A percentile compares a stretch with the other conserved stretches of the same genome.
Evolutionary conservation across 768 basidiomycete genomes (phyloP).

Genomic region (Collybia sp.): DNA sequence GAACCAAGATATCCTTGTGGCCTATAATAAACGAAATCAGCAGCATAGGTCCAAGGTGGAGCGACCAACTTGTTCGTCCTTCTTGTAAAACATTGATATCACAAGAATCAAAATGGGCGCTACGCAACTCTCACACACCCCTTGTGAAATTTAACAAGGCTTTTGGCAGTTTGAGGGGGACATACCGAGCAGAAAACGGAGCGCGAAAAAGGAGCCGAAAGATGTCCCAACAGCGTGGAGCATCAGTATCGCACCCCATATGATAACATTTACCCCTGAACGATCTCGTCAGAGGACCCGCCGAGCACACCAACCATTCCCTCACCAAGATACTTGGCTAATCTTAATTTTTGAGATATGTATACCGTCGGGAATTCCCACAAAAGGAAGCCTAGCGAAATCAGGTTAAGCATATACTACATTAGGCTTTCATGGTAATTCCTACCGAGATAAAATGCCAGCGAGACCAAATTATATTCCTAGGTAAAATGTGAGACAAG

Average conservation of each 20-base stretch:
- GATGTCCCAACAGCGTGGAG: constrained; percentile 51
- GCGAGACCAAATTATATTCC: constrained; percentile 60
- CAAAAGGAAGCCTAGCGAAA: constrained; percentile 43
- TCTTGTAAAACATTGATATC: constrained; percentile 66
- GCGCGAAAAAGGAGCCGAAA: constrained; percentile 58
- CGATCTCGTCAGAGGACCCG: not conserved
- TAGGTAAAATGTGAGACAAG: constrained; percentile 16
- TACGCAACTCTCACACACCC: constrained; percentile 66
- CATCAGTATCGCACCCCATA: constrained; percentile 59
- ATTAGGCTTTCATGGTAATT: not conserved
- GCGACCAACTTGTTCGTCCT: constrained; percentile 48
- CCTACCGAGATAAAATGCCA: constrained; percentile 59
- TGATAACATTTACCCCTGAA: constrained; percentile 48
- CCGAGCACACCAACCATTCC: not conserved
- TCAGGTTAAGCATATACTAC: not conserved
- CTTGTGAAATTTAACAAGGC: constrained; percentile 19
- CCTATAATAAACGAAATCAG: constrained; percentile 21
- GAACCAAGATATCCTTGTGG: constrained; percentile 59
- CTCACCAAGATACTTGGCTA: constrained; percentile 60
- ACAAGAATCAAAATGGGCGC: constrained; percentile 59
- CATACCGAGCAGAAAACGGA: constrained; percentile 58
- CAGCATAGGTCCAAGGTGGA: no score
- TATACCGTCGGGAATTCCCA: constrained; percentile 68
- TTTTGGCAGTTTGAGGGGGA: not conserved
- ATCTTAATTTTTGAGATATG: constrained; percentile 53